Percentiles rank a stretch among this genome's conserved stretches.
Conservation (phyloP, 257 asterid species). For the Ehretia macrophylla region DNA sequence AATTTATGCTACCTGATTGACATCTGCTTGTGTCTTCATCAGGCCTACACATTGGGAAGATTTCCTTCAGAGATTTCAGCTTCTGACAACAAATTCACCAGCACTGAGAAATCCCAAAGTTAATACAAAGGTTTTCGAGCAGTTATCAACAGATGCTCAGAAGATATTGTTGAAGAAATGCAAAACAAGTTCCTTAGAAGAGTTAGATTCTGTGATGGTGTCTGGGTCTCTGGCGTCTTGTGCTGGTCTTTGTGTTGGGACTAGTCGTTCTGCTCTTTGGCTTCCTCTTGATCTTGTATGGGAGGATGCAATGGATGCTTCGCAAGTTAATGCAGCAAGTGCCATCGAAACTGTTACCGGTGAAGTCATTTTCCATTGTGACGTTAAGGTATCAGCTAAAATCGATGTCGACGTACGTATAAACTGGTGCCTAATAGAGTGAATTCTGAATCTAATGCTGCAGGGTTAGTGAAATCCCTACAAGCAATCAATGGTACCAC, state of each 20-base stretch:
- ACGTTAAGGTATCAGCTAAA: not conserved
- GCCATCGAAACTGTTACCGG: conserved; percentile 88
- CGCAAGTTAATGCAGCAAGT: conserved; percentile 82
- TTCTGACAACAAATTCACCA: conserved; percentile 62
- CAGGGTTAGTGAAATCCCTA: conserved; percentile 89
- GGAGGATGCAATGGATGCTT: conserved; percentile 95
- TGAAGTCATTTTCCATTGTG: conserved; percentile 24
- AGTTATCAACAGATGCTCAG: conserved; percentile 38
- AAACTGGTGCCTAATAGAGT: conserved; percentile 11
- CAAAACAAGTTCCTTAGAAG: conserved; percentile 39
- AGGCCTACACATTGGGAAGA: conserved; percentile 68
- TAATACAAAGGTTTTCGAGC: conserved; percentile 43
- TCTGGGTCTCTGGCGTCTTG: conserved; percentile 53
- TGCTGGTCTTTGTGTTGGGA: conserved; percentile 66
- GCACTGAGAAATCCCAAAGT: conserved; percentile 53
- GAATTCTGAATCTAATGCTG: conserved; percentile 16
- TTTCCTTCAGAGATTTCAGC: conserved; percentile 53
- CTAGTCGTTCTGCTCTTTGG: conserved; percentile 79
- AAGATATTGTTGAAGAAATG: conserved; percentile 24
- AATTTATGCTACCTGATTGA: not conserved
- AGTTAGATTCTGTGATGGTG: conserved; percentile 34
- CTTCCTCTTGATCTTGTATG: conserved; percentile 88
- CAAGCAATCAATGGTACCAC: conserved; percentile 76
- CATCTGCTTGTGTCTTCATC: conserved; percentile 19
- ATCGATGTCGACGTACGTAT: not conserved